Conservation (phyloP, 2,329 filamentous ascomycete genomes). For the Ceratocystis destructans region DNA sequence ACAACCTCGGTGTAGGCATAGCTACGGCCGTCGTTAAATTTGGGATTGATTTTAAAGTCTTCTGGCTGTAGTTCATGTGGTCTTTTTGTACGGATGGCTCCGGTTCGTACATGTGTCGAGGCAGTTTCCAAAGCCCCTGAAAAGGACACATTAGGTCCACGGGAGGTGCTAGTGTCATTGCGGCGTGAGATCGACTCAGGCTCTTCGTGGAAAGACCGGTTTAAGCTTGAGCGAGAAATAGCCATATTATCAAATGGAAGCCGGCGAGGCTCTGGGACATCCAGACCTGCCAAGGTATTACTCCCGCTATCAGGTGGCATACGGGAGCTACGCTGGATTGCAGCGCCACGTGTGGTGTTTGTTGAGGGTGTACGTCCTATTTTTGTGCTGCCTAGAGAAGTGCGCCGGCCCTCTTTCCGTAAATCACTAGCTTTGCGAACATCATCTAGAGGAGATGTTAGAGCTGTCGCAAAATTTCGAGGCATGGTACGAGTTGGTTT, state of each 20-base stretch:
- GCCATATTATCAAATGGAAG: constrained; percentile 12
- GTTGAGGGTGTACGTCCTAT: background rate
- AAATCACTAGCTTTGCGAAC: background rate
- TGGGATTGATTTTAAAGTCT: constrained; percentile 74
- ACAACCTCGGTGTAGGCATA: constrained; percentile 66
- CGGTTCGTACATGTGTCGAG: background rate
- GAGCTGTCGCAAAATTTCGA: background rate
- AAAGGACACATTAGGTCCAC: constrained; percentile 6
- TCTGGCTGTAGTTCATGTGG: constrained; percentile 44
- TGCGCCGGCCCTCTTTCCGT: background rate
- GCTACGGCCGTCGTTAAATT: constrained; percentile 53
- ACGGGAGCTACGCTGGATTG: background rate
- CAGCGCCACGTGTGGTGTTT: background rate
- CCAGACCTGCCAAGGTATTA: constrained; percentile 11
- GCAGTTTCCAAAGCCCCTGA: background rate
- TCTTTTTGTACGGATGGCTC: constrained; percentile 7
- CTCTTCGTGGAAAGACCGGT: constrained; percentile 10
- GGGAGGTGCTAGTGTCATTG: background rate
- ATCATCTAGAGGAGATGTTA: background rate
- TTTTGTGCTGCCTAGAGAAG: background rate
- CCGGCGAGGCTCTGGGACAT: constrained; percentile 14
- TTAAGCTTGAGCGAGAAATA: background rate
- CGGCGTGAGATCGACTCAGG: constrained; percentile 1
- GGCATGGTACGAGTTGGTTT: background rate
- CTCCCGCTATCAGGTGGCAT: background rate